A percentile compares a stretch with the other conserved stretches of the same genome.
Evolutionary conservation across 345 rosid species (phyloP).

Genomic region (Psidium friedrichsthalianum): DNA sequence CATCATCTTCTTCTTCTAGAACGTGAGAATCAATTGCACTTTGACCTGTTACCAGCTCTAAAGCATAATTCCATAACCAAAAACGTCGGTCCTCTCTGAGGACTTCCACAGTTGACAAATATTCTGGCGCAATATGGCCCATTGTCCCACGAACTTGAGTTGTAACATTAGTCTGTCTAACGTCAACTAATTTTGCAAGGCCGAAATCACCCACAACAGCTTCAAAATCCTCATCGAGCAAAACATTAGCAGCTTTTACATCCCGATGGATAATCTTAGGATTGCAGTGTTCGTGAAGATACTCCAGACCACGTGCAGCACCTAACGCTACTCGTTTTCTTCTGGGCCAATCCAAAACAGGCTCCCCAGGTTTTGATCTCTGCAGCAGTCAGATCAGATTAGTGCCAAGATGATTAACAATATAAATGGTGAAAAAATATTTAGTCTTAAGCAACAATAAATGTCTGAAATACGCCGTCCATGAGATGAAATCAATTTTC

Average conservation of each 20-base stretch:
- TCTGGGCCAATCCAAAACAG: conserved; percentile 70
- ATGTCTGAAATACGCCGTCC: neutral
- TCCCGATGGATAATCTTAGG: conserved; percentile 97
- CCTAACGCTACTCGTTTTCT: conserved; percentile 86
- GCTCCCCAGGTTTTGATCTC: conserved; percentile 74
- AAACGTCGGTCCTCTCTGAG: conserved; percentile 93
- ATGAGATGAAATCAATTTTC: neutral
- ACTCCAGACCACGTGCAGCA: conserved; percentile 92
- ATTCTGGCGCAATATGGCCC: conserved; percentile 99
- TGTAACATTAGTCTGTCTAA: conserved; percentile 75
- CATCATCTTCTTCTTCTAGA: conserved; percentile 95
- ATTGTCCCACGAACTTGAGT: conserved; percentile 98
- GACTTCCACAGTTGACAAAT: conserved; percentile 93
- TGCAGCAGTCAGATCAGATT: conserved; percentile 20
- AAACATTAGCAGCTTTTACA: conserved; percentile 94
- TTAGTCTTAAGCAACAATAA: neutral
- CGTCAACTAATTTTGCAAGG: conserved; percentile 89
- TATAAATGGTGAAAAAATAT: neutral
- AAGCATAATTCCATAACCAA: conserved; percentile 94
- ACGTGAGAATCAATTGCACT: conserved; percentile 94
- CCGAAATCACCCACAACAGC: conserved; percentile 99
- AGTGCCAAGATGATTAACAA: neutral
- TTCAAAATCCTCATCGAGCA: conserved; percentile 89
- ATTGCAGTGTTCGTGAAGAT: conserved; percentile 94
- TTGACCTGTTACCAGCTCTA: conserved; percentile 99